Base-by-base conservation (phyloP, 23 red algal genomes). In the Gracilaria domingensis region DNA sequence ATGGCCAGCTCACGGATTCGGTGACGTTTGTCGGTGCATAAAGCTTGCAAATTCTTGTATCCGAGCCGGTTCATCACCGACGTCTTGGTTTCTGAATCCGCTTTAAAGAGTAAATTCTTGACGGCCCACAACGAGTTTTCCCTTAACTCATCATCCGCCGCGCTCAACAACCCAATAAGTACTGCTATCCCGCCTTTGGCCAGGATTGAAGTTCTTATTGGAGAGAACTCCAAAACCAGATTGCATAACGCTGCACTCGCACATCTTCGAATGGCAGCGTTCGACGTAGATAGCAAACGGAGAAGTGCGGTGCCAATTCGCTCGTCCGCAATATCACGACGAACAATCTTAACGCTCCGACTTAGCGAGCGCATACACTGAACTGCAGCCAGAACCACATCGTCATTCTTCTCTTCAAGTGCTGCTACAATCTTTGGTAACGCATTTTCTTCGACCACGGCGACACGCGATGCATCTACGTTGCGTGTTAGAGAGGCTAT, bases 311-410 rank as follows among this genome's bases (percentile, higher is more conserved):
- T 28, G 12, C 62, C 77, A 32, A 92, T 74, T n/a, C 44, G 37
- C 9, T 84, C 67, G 56, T 83, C 42, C 12, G 66, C 38, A 21
- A 92, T 83, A 73, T 92, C 89, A 17, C 80, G 37, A 48, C 89
- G 89, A n/a, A 92, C 79, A n/a, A 92, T 77, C 58, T 92, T 92
- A 12, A 92, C 89, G n/a, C 79, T 84, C 49, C 79, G 77, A 49
- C 61, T 84, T 11, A 92, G 48, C 11, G 62, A 83, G 42, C 89
- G 77, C 23, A 92, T 45, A 34, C 89, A 92, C 38, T 92, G 73
- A 44, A 84, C 77, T 49, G 62, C 65, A 28, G 78, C 78, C 18
- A 84, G 39, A 12, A 84, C 89, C 4, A 92, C 50, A 35, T 83
- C 64, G 3, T n/a, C 25, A 64, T 83, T 54, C 25, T 75, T 51